Base-by-base conservation (phyloP, 2,329 filamentous ascomycete genomes). In the Penicillium aurantiogriseum region DNA sequence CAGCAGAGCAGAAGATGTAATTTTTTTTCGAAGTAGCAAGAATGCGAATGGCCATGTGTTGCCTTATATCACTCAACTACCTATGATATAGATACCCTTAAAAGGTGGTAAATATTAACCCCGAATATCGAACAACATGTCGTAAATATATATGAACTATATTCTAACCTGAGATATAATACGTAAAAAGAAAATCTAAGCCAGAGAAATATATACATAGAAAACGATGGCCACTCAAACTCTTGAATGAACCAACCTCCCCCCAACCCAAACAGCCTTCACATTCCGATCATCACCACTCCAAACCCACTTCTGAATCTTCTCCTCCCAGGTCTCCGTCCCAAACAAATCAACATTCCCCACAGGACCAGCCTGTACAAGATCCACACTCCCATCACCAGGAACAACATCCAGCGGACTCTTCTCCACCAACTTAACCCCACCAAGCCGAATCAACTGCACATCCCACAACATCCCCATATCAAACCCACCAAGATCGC, bases 211-310 rank as follows among this genome's bases (percentile, higher is more conserved):
- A 33, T 15, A 40, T 23, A 6, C 15, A 23, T 9, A 52, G 29
- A 29, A 9, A 10, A 36, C 21, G 5, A 2, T 7, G 4, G 11
- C 17, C 10, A 21, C 31, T 51, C n/a, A 62, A 9, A 23, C 52
- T 21, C 64, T 51, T 15, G 57, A 54, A 77, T 96, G 91, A 47
- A 97, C 94, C 73, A 95, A 74, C 62, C 86, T 78, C 3, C 94
- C 94, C 71, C 83, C 86, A 2, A 97, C 92, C 93, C 93, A 99
- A 5, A 99, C 94, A 65, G 83, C 86, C 67, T 82, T 83, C 3
- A 92, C 93, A 74, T 97, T 97, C 65, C 93, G 81, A 76, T 97
- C 94, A 78, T 97, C 92, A 0, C 94, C 94, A 63, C 85, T 89
- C 76, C 90, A 99, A 60, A 97, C 80, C 94, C 94, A 99, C 80